A percentile compares a stretch with the other conserved stretches of the same genome.
Conservation (phyloP, 2,329 filamentous ascomycete genomes). For the Diaporthe sp. region DNA sequence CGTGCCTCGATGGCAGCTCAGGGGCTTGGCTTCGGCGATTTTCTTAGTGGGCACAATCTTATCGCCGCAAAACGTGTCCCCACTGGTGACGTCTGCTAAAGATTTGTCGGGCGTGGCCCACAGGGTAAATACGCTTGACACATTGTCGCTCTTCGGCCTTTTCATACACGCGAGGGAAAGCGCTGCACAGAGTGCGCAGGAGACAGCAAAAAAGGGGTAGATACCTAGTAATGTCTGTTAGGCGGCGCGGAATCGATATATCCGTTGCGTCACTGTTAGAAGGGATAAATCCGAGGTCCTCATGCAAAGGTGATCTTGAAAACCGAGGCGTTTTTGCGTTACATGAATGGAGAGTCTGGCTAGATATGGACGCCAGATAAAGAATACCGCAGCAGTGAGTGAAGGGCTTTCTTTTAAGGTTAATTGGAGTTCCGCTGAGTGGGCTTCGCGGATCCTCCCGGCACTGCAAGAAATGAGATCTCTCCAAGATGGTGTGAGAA, state of each 20-base stretch:
- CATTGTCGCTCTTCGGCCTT: constrained; percentile 7
- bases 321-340: neutral
- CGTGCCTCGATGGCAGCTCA: neutral
- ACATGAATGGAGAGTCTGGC: neutral
- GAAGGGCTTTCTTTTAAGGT: neutral
- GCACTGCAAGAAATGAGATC: neutral
- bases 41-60: neutral
- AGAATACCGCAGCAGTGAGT: neutral
- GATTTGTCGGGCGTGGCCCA: neutral
- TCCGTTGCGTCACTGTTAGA: neutral
- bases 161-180: neutral
- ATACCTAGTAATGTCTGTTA: neutral
- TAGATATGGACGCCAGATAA: neutral
- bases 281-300: neutral
- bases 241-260: neutral
- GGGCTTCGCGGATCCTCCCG: constrained; percentile 17
- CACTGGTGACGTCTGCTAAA: constrained; percentile 9
- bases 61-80: constrained; percentile 1
- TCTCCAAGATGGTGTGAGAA: neutral
- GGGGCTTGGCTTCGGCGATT: neutral
- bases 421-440: neutral
- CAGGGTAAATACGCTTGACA: neutral
- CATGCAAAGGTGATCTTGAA: neutral
- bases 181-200: neutral
- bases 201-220: neutral